A percentile compares a stretch with the other conserved stretches of the same genome.
These are phyloP conservation scores for Boletus tylopilopsis DNA, from an alignment of 768 basidiomycete genomes.

Conservation along the genomic window DNA sequence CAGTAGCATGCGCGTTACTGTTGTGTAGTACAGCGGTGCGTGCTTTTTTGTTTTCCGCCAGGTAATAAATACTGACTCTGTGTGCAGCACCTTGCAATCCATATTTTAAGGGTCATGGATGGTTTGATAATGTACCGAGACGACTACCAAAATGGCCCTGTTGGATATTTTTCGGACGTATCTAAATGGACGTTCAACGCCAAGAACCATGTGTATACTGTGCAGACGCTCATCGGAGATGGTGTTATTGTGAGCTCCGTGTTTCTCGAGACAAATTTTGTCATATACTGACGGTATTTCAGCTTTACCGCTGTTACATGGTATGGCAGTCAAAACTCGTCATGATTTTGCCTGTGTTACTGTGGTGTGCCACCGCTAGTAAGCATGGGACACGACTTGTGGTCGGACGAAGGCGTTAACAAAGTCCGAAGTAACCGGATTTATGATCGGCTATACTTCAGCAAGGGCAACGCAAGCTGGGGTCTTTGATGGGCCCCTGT, in stretches of 20 bases:
- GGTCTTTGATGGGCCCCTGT: neutral
- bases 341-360: neutral
- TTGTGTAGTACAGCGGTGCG: neutral
- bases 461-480: neutral
- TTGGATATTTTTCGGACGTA: neutral
- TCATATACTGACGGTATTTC: neutral
- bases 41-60: neutral
- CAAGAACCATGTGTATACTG: constrained; percentile 16
- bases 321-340: neutral
- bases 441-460: neutral
- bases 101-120: neutral
- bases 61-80: neutral
- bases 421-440: neutral
- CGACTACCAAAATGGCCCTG: neutral
- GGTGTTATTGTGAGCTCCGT: constrained; percentile 17
- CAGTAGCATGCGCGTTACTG: neutral
- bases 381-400: neutral
- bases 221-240: constrained; percentile 23
- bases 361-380: neutral
- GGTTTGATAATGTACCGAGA: neutral
- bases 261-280: neutral
- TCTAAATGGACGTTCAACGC: constrained; percentile 22
- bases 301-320: constrained; percentile 1
- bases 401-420: neutral
- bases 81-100: neutral